Percentiles rank a stretch among this genome's conserved stretches.
Conservation (phyloP, 345 rosid species). For the Gynandropsis gynandra region DNA sequence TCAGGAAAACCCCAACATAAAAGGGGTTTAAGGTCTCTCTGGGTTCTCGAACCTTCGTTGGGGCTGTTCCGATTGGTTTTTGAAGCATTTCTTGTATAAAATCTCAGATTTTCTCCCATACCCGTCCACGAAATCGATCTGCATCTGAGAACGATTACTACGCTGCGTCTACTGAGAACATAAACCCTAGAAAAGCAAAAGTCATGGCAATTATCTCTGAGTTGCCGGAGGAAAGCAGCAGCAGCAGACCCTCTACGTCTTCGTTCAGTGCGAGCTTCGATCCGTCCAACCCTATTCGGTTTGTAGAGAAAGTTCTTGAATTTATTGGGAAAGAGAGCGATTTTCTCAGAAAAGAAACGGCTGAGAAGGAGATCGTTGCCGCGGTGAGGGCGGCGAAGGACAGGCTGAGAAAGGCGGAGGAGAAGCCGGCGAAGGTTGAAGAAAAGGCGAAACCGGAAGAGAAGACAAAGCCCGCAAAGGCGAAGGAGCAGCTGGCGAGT, state of each 20-base stretch:
- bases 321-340: conserved; percentile 65
- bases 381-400: conserved; percentile 46
- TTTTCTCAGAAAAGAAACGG: conserved; percentile 46
- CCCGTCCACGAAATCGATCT: too few species aligned
- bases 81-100: too few species aligned
- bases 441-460: conserved; percentile 23
- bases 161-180: too few species aligned
- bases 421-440: conserved; percentile 23
- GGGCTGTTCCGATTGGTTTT: too few species aligned
- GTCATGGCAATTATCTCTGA: conserved; percentile 86
- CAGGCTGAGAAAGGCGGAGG: conserved; percentile 37
- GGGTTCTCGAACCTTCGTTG: too few species aligned
- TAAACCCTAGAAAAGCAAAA: conserved; percentile 10
- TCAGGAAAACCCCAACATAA: too few species aligned
- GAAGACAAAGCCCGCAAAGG: conserved; percentile 19
- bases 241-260: conserved; percentile 25
- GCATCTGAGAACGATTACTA: too few species aligned
- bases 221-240: conserved; percentile 46
- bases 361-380: conserved; percentile 58
- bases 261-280: conserved; percentile 53
- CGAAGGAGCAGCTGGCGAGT: conserved; percentile 5
- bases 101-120: too few species aligned
- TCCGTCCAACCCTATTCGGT: conserved; percentile 56
- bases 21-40: background rate
- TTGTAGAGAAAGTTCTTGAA: conserved; percentile 57